Base-by-base conservation (phyloP, 352 stramenopile genomes). In the Phytophthora brassicae region DNA sequence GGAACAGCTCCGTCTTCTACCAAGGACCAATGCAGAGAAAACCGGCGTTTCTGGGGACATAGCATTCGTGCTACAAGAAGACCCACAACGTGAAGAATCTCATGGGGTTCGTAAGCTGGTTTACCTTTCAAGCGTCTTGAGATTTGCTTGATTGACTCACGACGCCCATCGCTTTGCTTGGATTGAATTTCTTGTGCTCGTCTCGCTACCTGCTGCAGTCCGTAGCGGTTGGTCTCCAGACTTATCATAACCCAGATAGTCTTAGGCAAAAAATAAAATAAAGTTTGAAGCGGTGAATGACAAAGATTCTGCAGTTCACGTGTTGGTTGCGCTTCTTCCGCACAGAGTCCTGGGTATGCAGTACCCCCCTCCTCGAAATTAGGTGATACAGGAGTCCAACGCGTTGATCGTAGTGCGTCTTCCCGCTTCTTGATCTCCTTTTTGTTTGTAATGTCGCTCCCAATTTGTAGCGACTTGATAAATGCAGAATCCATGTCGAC, bases 31-130 rank as follows among this genome's bases (percentile, higher is more conserved):
- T 75, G 55, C 12, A 39, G 12, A 13, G 33, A 4, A 19, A 75
- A 67, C 3, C 60, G 29, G 0, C 43, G 36, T 20, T 64, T 36
- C 23, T 64, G 49, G 0, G 57, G 60, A 44, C 42, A 63, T 9
- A 76, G 19, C 52, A 70, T 62, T 17, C 48, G 60, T 0, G 53
- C 59, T 1, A 76, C 22, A 1, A 72, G 58, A 7, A 69, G 48
- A 3, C 58, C 55, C 5, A 76, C 47, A 0, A 75, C 53, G 12
- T 61, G 58, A 1, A 68, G 38, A 22, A 66, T 33, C 16, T 71
- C 61, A 35, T 55, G 47, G 0, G 53, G 14, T 13, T 46, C n/a
- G 17, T 24, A 24, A 8, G n/a, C n/a, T 0, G 1, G 16, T 1
- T 24, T 46, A 1, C 11, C 0, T 28, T 46, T 46, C 17, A 46